phyloP scores from a whole-genome alignment of 2,329 filamentous ascomycete species.

The Aspergillus unguis region DNA sequence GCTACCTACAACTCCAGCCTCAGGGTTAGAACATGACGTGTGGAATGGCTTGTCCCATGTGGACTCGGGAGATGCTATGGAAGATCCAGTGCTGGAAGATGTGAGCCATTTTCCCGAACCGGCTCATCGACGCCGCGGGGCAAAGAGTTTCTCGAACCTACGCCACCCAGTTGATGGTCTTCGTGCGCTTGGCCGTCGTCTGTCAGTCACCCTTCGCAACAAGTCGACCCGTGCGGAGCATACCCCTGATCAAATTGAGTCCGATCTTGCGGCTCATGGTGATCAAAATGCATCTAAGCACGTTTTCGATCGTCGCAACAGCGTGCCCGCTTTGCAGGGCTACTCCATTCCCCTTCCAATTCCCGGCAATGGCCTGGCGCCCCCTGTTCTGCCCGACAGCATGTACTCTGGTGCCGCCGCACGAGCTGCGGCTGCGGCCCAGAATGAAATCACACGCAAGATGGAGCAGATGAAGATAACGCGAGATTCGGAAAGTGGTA shows the following conservation, averaged over 20 bases:
- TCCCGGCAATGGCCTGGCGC: slow-evolving; percentile 36
- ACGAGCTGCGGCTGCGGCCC: slow-evolving; percentile 48
- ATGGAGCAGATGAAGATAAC: slow-evolving; percentile 32
- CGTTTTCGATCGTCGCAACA: slow-evolving; percentile 35
- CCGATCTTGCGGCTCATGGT: slow-evolving; percentile 19
- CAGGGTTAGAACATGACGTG: slow-evolving; percentile 19
- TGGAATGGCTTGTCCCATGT: slow-evolving; percentile 24
- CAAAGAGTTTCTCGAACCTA: slow-evolving; percentile 44
- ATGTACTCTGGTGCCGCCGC: slow-evolving; percentile 44
- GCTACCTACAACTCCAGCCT: slow-evolving; percentile 14
- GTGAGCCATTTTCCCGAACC: slow-evolving; percentile 31
- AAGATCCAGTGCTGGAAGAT: slow-evolving; percentile 31
- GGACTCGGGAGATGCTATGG: slow-evolving; percentile 24
- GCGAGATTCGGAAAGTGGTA: slow-evolving; percentile 49
- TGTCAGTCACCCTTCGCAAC: slow-evolving; percentile 40
- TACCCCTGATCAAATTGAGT: slow-evolving; percentile 17
- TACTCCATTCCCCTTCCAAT: slow-evolving; percentile 34
- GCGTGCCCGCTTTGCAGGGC: slow-evolving; percentile 32
- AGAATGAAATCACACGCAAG: slow-evolving; percentile 43
- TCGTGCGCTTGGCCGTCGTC: slow-evolving; percentile 39
- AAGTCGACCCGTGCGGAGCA: slow-evolving; percentile 34
- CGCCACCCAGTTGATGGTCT: slow-evolving; percentile 42
- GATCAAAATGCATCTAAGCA: slow-evolving; percentile 20
- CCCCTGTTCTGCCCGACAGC: slow-evolving; percentile 40
- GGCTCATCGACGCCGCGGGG: slow-evolving; percentile 30